Base-by-base conservation (phyloP, 257 asterid species). In the Ocimum tenuiflorum region DNA sequence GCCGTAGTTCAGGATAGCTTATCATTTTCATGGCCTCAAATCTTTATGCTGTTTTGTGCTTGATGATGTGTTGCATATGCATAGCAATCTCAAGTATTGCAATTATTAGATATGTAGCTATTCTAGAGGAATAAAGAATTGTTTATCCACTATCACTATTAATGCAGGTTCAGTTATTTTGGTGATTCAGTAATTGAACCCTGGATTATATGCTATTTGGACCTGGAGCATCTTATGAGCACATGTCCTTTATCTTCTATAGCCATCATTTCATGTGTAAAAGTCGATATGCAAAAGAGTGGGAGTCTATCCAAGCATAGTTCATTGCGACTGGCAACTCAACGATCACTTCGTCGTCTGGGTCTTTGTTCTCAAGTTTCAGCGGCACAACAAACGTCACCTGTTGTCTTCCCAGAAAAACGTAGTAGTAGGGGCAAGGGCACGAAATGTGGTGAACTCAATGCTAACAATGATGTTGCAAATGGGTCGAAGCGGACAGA, bases 371-470 rank as follows among this genome's bases (percentile, higher is more conserved):
- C 97, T 72, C 97, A 84, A 82, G 81, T 79, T 61, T 48, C 91
- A 52, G 80, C 87, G 6, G 90, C 89, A 48, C 98, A 88, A 64
- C 96, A 90, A 71, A 84, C 95, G 31, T 90, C 97, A 29, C 96
- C 97, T 14, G 71, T 84, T 73, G 99, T 89, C 48, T 86, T 84
- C 72, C 96, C 97, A 13, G 96, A 94, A 81, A 94, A 88, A 71
- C 94, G 95, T 54, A 78, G 72, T 63, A 82, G 83, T 75, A 83
- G 83, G 78, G 91, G 91, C 65, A 88, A 78, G 74, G 68, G 80
- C 56, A 65, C 82, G 11, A 65, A 48, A 65, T 68, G 81, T 36
- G 79, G 79, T 43, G 85, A 74, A 48, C 53, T 53, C 64, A 68
- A 67, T 69, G 48, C 68, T 50, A 83, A 47, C 72, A 82, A 72